A percentile compares a stretch with the other conserved stretches of the same genome.
Evolutionary conservation across 1,284 basidiomycete genomes (phyloP).

Genomic region (Prillingera fragicola): DNA sequence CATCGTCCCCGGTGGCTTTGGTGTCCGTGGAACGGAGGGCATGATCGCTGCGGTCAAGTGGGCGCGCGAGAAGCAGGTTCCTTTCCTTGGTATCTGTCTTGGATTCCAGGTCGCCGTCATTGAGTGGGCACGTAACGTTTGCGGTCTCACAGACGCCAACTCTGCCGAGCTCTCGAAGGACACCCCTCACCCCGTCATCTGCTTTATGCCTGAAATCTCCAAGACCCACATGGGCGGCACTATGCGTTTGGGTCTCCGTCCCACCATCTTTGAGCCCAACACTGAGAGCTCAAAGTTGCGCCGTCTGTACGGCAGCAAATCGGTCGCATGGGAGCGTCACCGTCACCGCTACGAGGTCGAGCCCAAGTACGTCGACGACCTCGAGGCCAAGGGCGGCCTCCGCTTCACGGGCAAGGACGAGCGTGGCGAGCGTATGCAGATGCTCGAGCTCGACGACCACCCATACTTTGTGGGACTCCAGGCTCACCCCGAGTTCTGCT

Average conservation of each 20-base stretch:
- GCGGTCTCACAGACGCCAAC: conserved; percentile 74
- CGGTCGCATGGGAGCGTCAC: conserved; percentile 92
- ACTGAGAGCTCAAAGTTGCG: conserved; percentile 64
- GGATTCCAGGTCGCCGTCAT: conserved; percentile 97
- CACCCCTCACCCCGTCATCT: conserved; percentile 66
- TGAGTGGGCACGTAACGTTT: conserved; percentile 87
- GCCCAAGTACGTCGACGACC: conserved; percentile 71
- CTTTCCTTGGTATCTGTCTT: conserved; percentile 94
- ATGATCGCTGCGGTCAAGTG: conserved; percentile 97
- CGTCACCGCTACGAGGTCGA: conserved; percentile 97
- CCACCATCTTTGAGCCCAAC: conserved; percentile 74
- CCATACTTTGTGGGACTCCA: conserved; percentile 93
- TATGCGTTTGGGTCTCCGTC: conserved; percentile 92
- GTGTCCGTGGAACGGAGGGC: conserved; percentile 86
- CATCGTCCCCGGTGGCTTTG: conserved; percentile 94
- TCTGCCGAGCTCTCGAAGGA: conserved; percentile 72
- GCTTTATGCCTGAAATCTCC: conserved; percentile 99
- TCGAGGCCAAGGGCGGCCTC: conserved; percentile 64
- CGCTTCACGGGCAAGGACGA: conserved; percentile 91
- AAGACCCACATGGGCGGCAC: conserved; percentile 98
- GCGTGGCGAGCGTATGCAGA: conserved; percentile 95
- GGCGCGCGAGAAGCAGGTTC: conserved; percentile 89
- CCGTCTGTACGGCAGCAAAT: conserved; percentile 76
- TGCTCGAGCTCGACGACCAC: conserved; percentile 85
- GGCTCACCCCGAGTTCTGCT: conserved; percentile 98